These are phyloP conservation scores for Aspergillus bombycis DNA, from an alignment of 2,329 filamentous ascomycete species.

Conservation along the genomic window DNA sequence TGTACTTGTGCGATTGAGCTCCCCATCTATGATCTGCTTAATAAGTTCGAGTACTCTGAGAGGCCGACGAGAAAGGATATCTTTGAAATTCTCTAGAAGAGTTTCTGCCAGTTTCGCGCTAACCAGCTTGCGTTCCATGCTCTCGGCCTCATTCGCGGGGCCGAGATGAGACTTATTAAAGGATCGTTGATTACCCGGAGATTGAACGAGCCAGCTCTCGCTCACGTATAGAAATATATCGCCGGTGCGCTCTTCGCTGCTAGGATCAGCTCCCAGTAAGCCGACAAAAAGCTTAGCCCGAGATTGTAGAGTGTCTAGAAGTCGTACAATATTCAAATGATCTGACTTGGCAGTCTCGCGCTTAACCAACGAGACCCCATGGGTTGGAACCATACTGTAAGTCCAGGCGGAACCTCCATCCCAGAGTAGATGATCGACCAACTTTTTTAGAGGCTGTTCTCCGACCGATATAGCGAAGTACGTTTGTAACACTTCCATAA, in stretches of 20 bases:
- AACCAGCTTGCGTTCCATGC: slow-evolving; percentile 40
- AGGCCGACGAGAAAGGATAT: slow-evolving; percentile 45
- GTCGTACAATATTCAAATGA: slow-evolving; percentile 32
- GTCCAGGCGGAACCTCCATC: slow-evolving; percentile 43
- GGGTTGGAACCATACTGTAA: slow-evolving; percentile 30
- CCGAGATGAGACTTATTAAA: slow-evolving; percentile 17
- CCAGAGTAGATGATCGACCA: slow-evolving; percentile 46
- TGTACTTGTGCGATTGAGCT: slow-evolving; percentile 26
- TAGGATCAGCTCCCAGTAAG: slow-evolving; percentile 43
- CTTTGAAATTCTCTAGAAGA: slow-evolving; percentile 46
- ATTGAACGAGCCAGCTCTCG: slow-evolving; percentile 43
- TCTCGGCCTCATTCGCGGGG: slow-evolving; percentile 25
- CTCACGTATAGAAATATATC: slow-evolving; percentile 49
- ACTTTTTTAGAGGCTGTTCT: slow-evolving; percentile 38
- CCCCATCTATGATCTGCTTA: slow-evolving; percentile 45
- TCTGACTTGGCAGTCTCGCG: slow-evolving; percentile 21
- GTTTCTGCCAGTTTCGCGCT: slow-evolving; percentile 47
- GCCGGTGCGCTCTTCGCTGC: slow-evolving; percentile 42
- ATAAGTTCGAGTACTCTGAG: slow-evolving; percentile 45
- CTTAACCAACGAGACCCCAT: slow-evolving; percentile 31
- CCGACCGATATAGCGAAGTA: slow-evolving; percentile 47
- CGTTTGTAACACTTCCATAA: slow-evolving; percentile 39
- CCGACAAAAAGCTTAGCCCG: slow-evolving; percentile 43
- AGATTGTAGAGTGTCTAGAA: slow-evolving; percentile 40
- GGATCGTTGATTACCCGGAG: slow-evolving; percentile 13